Evolutionary conservation across 306 rosid genomes (phyloP), one percentile per base, ranked within the genome.

Genomic region (Fragaria ananassa): DNA sequence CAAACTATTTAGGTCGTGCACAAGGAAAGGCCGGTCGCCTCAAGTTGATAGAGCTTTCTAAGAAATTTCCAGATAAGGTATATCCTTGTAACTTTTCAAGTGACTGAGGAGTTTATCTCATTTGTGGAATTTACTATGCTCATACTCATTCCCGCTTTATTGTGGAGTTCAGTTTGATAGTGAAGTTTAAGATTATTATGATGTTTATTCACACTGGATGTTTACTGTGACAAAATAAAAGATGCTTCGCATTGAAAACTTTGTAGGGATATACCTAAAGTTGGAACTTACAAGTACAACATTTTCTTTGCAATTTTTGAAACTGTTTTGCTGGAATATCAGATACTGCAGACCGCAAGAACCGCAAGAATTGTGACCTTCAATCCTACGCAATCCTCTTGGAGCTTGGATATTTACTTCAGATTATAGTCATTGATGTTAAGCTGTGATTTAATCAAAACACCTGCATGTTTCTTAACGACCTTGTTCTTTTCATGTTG

Each of bases 21-120:
- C 99, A 95, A 82, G 97, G 96, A 86, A 95, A 95, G 80, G 89
- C 82, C 61, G 97, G 98, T 17, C 93, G 99, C 76, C 91, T 89
- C 82, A 79, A 87, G 87, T 85, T 95, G 83, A 87, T 95, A 78
- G 88, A 91, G 78, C 98, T 95, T 76, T 64, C 96, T 50, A 92
- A 83, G 72, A 91, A 91, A 76, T 92, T 81, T 86, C 97, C 98
- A 42, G 85, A 89, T 63, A 91, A 95, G 98, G 98, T 95, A 74
- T 34, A 61, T 56, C 77, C 63, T 60, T 49, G 58, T 14, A 49
- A 49, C 54, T 11, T 46, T 11, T 46, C 79, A 35, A 60, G 76
- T 66, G 70, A 80, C 49, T 8, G 8, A 47, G 74, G 29, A 68
- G 50, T 9, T 56, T 72, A 72, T 41, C 35, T 78, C 39, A 56